phyloP scores from a whole-genome alignment of 192 early-diverging fungal genomes.

The Podila clonocystis region DNA sequence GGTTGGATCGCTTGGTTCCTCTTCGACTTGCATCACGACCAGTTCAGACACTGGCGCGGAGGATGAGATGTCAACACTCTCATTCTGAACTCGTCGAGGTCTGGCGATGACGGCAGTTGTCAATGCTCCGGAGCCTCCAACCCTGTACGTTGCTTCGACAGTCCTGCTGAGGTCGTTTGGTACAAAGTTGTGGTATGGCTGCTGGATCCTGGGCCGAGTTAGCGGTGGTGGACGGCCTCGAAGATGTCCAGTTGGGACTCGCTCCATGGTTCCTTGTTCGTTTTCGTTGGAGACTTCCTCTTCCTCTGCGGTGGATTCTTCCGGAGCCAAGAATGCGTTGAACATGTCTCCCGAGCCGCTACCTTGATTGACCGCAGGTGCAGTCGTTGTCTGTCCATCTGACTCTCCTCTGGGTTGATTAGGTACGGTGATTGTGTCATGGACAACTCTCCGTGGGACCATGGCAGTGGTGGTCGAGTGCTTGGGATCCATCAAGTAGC shows the following conservation, averaged over 20 bases:
- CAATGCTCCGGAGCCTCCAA: no score
- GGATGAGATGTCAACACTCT: no score
- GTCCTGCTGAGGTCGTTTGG: neutral
- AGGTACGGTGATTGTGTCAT: neutral
- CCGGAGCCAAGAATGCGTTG: neutral
- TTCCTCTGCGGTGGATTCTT: neutral
- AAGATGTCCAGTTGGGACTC: conserved; percentile 27
- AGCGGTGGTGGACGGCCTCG: conserved; percentile 34
- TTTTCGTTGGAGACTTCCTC: neutral
- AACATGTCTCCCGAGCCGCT: neutral
- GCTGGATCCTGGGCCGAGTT: conserved; percentile 5
- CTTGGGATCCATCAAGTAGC: conserved; percentile 46
- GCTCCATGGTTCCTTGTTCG: conserved; percentile 8
- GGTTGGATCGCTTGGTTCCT: no score
- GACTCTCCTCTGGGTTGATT: no score
- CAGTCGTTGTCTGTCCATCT: neutral
- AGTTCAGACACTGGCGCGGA: no score
- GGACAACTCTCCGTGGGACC: conserved; percentile 7
- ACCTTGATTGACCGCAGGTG: neutral
- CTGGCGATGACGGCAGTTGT: no score
- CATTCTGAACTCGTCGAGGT: no score
- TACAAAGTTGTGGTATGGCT: neutral
- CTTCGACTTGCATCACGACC: no score
- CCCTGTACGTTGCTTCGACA: neutral
- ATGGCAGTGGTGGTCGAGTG: conserved; percentile 13